Evolutionary conservation across 306 rosid species (phyloP).

Genomic region (Clitoria ternatea): DNA sequence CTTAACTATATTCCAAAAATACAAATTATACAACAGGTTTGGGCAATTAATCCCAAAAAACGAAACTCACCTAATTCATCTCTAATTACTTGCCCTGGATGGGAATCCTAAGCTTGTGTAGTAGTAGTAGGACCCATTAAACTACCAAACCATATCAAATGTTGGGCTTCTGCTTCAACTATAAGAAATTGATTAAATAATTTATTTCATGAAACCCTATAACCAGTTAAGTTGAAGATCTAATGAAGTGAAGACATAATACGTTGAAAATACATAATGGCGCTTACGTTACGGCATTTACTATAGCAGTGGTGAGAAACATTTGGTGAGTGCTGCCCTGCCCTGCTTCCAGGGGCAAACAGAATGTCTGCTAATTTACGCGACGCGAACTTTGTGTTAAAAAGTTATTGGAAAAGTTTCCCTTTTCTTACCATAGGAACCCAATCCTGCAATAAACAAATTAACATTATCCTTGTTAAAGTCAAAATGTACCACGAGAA

Average conservation of each 20-base stretch:
- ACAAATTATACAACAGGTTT: background rate
- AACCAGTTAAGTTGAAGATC: too few species aligned
- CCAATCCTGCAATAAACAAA: background rate
- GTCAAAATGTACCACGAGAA: slow-evolving; percentile 21
- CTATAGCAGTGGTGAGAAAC: background rate
- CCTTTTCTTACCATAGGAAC: background rate
- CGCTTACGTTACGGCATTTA: background rate
- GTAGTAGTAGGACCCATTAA: slow-evolving; percentile 20
- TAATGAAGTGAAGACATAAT: too few species aligned
- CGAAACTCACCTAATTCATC: background rate
- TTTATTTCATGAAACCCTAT: too few species aligned
- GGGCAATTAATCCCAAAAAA: background rate
- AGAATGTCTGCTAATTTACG: slow-evolving; percentile 5
- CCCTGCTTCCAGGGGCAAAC: slow-evolving; percentile 17
- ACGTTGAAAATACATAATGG: too few species aligned
- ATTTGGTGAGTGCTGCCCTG: background rate
- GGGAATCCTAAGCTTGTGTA: slow-evolving; percentile 29
- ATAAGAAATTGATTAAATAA: too few species aligned
- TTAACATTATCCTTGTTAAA: background rate
- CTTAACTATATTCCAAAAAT: background rate
- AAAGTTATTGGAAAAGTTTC: background rate
- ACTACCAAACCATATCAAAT: too few species aligned
- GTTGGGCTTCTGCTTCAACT: too few species aligned
- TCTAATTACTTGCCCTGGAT: background rate
- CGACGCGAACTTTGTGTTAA: background rate